Evolutionary conservation across 202 grass and related monocot species (phyloP).

Genomic region (Zizania palustris): DNA sequence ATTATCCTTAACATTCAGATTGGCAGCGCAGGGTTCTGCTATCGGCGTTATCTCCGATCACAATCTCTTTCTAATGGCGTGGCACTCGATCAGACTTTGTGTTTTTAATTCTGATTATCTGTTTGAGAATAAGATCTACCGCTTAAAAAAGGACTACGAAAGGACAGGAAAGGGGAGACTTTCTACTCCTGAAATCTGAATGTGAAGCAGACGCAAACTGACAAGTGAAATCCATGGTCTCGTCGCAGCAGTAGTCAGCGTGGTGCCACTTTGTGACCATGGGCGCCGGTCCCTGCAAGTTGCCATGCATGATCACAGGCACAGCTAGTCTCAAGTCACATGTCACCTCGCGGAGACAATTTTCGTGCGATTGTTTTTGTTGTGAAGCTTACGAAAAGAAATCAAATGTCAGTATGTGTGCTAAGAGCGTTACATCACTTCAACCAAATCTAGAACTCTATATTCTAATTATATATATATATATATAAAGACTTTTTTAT

Average conservation of each 20-base stretch:
- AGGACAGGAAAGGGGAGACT: background rate
- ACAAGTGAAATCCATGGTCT: background rate
- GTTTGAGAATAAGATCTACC: background rate
- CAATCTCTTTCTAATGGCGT: background rate
- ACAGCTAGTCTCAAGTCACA: background rate
- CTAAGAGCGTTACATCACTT: too few relatives aligned
- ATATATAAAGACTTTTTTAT: too few relatives aligned
- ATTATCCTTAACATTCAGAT: too few relatives aligned
- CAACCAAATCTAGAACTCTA: too few relatives aligned
- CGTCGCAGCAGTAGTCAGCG: background rate
- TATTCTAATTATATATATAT: too few relatives aligned
- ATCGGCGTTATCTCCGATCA: too few relatives aligned
- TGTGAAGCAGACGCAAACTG: background rate
- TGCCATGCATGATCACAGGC: background rate
- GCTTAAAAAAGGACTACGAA: background rate
- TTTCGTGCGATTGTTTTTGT: background rate
- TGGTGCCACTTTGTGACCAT: background rate
- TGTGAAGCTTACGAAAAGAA: background rate
- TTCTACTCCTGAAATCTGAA: background rate
- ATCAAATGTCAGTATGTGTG: background rate
- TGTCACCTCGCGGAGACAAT: background rate
- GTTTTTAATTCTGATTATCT: background rate
- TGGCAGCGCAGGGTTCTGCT: too few relatives aligned
- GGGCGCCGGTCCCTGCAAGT: background rate
- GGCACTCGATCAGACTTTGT: background rate